Conservation (phyloP, 2,329 filamentous ascomycete species). For the Cladophialophora exuberans region DNA sequence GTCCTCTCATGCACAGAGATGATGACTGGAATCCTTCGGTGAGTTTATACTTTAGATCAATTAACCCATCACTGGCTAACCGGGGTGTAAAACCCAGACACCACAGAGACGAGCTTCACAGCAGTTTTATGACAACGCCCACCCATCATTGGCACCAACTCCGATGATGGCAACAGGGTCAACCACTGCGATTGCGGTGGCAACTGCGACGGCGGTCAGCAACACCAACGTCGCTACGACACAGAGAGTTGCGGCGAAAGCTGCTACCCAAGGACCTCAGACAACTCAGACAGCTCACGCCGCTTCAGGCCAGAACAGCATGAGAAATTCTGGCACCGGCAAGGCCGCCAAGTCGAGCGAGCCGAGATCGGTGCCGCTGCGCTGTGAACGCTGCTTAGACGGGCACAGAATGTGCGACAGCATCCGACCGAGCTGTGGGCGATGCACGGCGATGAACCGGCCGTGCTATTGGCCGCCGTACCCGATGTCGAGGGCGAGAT, state of each 20-base stretch:
- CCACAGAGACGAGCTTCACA: background rate
- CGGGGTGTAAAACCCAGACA: background rate
- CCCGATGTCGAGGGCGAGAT: background rate
- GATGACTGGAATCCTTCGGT: background rate
- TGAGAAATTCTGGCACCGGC: background rate
- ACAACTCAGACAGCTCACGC: too few relatives aligned
- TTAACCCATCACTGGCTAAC: background rate
- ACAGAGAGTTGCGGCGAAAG: too few relatives aligned
- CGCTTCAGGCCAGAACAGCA: background rate
- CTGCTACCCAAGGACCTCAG: too few relatives aligned
- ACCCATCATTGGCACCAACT: too few relatives aligned
- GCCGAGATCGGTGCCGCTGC: background rate
- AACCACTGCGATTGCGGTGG: too few relatives aligned
- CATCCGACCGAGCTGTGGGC: background rate
- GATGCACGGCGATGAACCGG: background rate
- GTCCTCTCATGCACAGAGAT: background rate
- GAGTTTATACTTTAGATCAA: background rate
- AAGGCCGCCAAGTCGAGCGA: background rate
- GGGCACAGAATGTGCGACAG: background rate
- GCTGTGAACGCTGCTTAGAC: background rate
- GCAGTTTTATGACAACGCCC: too few relatives aligned
- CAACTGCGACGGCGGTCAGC: too few relatives aligned
- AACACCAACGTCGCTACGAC: too few relatives aligned
- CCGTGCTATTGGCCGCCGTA: background rate
- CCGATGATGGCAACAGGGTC: too few relatives aligned